phyloP scores from a whole-genome alignment of 768 basidiomycete genomes.

The Xerocomus potaroensis region DNA sequence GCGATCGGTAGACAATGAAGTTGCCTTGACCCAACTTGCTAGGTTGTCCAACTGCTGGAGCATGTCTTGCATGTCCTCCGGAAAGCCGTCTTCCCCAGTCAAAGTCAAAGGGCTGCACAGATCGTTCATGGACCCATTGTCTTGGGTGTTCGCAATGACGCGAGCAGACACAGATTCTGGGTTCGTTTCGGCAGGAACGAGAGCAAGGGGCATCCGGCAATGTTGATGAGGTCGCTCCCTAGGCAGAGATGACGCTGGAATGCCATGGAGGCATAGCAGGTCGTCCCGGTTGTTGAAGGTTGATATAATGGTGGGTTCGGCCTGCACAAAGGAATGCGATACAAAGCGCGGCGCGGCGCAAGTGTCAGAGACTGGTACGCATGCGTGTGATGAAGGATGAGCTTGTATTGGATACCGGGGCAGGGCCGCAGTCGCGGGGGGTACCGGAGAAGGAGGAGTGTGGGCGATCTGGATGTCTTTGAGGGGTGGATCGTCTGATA shows the following conservation, averaged over 20 bases:
- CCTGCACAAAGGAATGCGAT: background rate
- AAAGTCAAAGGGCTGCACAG: background rate
- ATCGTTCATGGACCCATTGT: background rate
- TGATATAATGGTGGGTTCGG: background rate
- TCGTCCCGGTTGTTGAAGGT: background rate
- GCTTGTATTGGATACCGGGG: slow-evolving; percentile 5
- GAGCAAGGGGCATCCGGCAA: too few relatives aligned
- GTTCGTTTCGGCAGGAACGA: slow-evolving; percentile 12
- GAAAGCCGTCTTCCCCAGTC: slow-evolving; percentile 15
- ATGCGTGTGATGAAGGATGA: background rate
- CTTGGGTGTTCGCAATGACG: slow-evolving; percentile 4
- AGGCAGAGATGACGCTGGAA: slow-evolving; percentile 10
- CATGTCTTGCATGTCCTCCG: slow-evolving; percentile 25
- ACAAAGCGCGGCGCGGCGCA: background rate
- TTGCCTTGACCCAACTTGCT: slow-evolving; percentile 23
- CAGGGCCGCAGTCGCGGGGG: slow-evolving; percentile 3
- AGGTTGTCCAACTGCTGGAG: slow-evolving; percentile 27
- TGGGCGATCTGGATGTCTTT: slow-evolving; percentile 17
- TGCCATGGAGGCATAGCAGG: background rate
- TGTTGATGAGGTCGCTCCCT: too few relatives aligned
- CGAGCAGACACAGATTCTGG: slow-evolving; percentile 15
- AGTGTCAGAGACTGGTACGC: background rate
- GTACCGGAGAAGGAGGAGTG: slow-evolving; percentile 11
- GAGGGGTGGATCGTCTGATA: background rate
- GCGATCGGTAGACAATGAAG: slow-evolving; percentile 14